Base-by-base conservation (phyloP, 805 yeast genomes). In the Wickerhamomyces xylosicus region DNA sequence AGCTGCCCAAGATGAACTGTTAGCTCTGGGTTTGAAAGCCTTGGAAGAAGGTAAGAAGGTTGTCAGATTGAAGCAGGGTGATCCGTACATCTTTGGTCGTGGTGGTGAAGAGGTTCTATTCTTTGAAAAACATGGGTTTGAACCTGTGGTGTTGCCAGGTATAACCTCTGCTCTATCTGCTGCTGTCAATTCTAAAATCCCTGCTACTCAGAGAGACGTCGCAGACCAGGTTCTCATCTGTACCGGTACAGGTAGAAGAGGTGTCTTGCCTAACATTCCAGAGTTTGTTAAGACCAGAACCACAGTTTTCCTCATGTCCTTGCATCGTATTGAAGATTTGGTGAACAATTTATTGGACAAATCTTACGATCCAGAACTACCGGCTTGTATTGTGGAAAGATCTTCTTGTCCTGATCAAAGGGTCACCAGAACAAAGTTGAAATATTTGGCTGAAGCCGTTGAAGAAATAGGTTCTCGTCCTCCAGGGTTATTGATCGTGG, bases 371-470 rank as follows among this genome's bases (percentile, higher is more conserved):
- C 59, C 66, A 1, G 64, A 70, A 16, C 65, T 82, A 7, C 95
- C 97, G 0, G 85, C 84, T 21, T 86, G 92, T 2, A 77, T 89
- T 18, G 76, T 90, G 2, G 97, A 90, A 57, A 69, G 97, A 41
- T 95, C 96, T 0, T 79, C 92, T 14, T 87, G 97, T 58, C 87
- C 92, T 0, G 97, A 89, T 54, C 97, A 90, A 61, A 62, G 97
- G 40, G 71, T 89, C 5, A 76, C 87, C 3, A 66, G 95, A 45
- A 84, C 96, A 0, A 71, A 75, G 0, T 61, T 90, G 34, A 66
- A 67, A 37, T 62, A 80, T 45, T 74, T 86, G 1, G 80, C 81
- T 0, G 77, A 69, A 33, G 94, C 92, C 1, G 74, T 86, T 2
- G 80, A 80, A 45, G 73, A 73, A 21, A 71, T 76, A 34, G 97